Conservation (phyloP, 371 early-diverging fungal genomes). For the Apophysomyces trapeziformis region DNA sequence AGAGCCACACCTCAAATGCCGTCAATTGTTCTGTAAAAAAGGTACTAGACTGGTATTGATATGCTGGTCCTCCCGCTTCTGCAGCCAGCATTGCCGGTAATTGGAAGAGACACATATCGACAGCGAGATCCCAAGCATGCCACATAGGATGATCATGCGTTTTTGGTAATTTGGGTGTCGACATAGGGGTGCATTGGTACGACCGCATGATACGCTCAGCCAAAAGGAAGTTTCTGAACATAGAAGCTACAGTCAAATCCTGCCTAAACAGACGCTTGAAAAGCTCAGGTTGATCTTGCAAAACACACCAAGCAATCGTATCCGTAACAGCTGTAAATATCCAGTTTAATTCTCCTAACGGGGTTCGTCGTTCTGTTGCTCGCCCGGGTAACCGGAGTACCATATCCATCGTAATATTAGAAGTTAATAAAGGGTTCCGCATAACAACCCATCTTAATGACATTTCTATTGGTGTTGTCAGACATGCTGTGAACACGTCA, state of each 20-base stretch:
- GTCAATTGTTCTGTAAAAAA: conserved; percentile 96
- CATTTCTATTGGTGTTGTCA: conserved; percentile 96
- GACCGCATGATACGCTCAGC: conserved; percentile 95
- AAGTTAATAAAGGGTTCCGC: conserved; percentile 76
- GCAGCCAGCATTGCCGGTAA: conserved; percentile 76
- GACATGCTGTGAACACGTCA: conserved; percentile 94
- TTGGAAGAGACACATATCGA: conserved; percentile 92
- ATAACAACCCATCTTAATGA: conserved; percentile 92
- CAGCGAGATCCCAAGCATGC: conserved; percentile 95
- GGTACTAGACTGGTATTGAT: conserved; percentile 78
- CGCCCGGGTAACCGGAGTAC: conserved; percentile 88
- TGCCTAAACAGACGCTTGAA: conserved; percentile 94
- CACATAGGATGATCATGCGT: conserved; percentile 97
- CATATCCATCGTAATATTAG: conserved; percentile 83
- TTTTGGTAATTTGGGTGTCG: conserved; percentile 81
- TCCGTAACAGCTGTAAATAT: conserved; percentile 98
- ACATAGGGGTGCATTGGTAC: conserved; percentile 90
- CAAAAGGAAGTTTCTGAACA: conserved; percentile 94
- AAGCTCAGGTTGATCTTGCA: conserved; percentile 78
- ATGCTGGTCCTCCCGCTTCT: conserved; percentile 55
- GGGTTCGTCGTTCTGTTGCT: conserved; percentile 89
- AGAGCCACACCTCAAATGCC: conserved; percentile 96
- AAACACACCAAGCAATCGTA: conserved; percentile 97
- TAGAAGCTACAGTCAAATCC: conserved; percentile 94
- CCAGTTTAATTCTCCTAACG: conserved; percentile 97